Conservation (phyloP, 352 stramenopile genomes). For the Phytopythium cucurbitacearum region DNA sequence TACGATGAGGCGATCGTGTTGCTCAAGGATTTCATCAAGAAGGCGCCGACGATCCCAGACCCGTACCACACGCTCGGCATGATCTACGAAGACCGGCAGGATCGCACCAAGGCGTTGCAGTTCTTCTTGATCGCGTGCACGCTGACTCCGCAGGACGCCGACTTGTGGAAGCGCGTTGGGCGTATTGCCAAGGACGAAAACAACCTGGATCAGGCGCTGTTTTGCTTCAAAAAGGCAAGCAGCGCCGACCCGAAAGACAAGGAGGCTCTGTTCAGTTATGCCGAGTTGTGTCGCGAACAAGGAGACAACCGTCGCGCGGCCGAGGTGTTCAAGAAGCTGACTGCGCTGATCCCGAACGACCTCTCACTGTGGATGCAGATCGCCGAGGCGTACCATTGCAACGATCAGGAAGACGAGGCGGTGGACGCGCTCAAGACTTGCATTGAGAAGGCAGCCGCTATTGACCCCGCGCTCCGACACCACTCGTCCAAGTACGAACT, state of each 20-base stretch:
- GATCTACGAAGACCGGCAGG: conserved; percentile 85
- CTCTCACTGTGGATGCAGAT: conserved; percentile 86
- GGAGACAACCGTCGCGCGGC: conserved; percentile 76
- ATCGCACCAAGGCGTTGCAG: conserved; percentile 76
- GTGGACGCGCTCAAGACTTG: conserved; percentile 83
- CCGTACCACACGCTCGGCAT: conserved; percentile 85
- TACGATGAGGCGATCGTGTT: conserved; percentile 77
- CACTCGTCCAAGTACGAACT: conserved; percentile 78
- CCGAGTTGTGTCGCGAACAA: conserved; percentile 71
- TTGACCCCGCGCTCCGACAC: conserved; percentile 49
- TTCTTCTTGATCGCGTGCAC: conserved; percentile 87
- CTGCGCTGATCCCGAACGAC: conserved; percentile 60
- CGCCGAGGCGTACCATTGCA: conserved; percentile 83
- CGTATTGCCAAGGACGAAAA: conserved; percentile 85
- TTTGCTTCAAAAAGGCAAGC: conserved; percentile 84
- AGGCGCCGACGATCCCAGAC: conserved; percentile 81
- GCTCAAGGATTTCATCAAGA: conserved; percentile 89
- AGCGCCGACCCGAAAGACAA: conserved; percentile 78
- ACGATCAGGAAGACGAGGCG: conserved; percentile 82
- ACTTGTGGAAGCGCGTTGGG: conserved; percentile 84
- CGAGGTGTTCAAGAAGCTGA: conserved; percentile 80
- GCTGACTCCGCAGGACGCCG: conserved; percentile 71
- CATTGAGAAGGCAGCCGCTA: conserved; percentile 68
- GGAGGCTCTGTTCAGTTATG: conserved; percentile 78
- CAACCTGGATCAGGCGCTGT: conserved; percentile 80